Percentiles rank a stretch among this genome's conserved stretches.
Conservation (phyloP, 495 filamentous ascomycete genomes). For the Umbilicaria muhlenbergii region DNA sequence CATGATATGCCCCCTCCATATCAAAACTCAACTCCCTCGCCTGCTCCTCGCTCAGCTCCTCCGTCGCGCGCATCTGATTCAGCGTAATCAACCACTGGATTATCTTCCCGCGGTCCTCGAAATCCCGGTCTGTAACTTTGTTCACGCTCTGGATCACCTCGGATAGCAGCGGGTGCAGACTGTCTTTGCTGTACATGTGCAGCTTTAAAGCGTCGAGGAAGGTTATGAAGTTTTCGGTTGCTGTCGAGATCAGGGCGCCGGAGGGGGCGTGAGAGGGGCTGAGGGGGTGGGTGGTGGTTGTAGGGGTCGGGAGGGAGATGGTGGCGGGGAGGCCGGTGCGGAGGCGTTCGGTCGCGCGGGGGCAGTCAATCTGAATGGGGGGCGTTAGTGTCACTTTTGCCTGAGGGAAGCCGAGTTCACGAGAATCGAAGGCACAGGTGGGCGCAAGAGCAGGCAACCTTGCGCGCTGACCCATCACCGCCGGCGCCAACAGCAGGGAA, state of each 20-base stretch:
- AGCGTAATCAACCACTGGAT: conserved; percentile 94
- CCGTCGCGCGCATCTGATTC: conserved; percentile 92
- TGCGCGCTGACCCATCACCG: not conserved
- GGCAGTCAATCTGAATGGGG: conserved; percentile 64
- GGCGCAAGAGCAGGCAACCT: no score
- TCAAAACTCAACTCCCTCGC: conserved; percentile 75
- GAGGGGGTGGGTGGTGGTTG: conserved; percentile 16
- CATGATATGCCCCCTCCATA: conserved; percentile 80
- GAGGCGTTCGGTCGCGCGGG: conserved; percentile 81
- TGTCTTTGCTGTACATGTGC: conserved; percentile 82
- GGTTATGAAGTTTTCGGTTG: conserved; percentile 96
- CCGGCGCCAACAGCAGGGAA: not conserved
- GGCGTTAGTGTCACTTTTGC: no score
- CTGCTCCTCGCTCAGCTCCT: conserved; percentile 78
- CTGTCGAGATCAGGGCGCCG: conserved; percentile 63
- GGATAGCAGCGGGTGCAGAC: conserved; percentile 79
- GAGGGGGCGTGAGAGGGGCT: conserved; percentile 35
- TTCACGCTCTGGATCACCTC: conserved; percentile 95
- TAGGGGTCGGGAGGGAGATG: conserved; percentile 28
- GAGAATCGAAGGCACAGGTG: no score
- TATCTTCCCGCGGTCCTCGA: conserved; percentile 89
- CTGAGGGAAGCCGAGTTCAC: no score
- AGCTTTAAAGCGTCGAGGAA: conserved; percentile 88
- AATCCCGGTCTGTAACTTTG: conserved; percentile 84
- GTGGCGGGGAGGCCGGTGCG: conserved; percentile 71